A percentile compares a stretch with the other conserved stretches of the same genome.
phyloP scores from a whole-genome alignment of 768 basidiomycete genomes.

The Punctularia strigosozonata region DNA sequence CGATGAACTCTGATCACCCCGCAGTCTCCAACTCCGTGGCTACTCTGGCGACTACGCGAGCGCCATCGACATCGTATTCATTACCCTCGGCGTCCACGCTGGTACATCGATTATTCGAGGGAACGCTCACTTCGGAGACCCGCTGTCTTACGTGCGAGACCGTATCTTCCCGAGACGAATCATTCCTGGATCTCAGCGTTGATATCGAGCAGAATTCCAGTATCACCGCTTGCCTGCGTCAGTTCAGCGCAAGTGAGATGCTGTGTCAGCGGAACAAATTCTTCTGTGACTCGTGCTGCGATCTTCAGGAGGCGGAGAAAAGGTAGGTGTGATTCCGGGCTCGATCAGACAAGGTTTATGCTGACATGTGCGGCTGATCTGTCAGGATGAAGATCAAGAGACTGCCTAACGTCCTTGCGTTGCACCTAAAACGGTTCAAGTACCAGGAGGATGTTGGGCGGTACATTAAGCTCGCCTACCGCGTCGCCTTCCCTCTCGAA shows the following conservation, averaged over 20 bases:
- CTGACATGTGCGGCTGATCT: neutral
- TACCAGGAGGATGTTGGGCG: constrained; percentile 86
- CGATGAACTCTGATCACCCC: neutral
- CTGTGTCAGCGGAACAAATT: constrained; percentile 97
- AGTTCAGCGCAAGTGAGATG: constrained; percentile 98
- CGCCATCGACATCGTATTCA: constrained; percentile 31
- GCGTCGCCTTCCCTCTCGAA: constrained; percentile 93
- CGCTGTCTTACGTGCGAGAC: constrained; percentile 97
- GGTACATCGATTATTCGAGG: constrained; percentile 90
- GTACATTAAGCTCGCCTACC: constrained; percentile 92
- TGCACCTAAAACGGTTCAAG: constrained; percentile 98
- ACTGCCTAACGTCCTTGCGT: constrained; percentile 86
- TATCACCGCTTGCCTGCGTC: constrained; percentile 88
- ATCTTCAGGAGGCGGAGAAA: constrained; percentile 96
- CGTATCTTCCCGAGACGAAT: constrained; percentile 83
- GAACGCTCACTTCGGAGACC: constrained; percentile 91
- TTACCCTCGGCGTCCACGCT: constrained; percentile 46
- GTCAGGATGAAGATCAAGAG: constrained; percentile 97
- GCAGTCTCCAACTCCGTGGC: constrained; percentile 51
- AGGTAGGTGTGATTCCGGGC: constrained; percentile 37
- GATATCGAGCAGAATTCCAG: constrained; percentile 98
- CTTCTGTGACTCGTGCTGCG: constrained; percentile 95
- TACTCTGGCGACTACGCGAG: constrained; percentile 37
- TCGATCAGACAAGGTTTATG: constrained; percentile 6
- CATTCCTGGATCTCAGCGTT: constrained; percentile 96